Evolutionary conservation across 805 yeast species (phyloP).

Genomic region (Komagataella phaffii): DNA sequence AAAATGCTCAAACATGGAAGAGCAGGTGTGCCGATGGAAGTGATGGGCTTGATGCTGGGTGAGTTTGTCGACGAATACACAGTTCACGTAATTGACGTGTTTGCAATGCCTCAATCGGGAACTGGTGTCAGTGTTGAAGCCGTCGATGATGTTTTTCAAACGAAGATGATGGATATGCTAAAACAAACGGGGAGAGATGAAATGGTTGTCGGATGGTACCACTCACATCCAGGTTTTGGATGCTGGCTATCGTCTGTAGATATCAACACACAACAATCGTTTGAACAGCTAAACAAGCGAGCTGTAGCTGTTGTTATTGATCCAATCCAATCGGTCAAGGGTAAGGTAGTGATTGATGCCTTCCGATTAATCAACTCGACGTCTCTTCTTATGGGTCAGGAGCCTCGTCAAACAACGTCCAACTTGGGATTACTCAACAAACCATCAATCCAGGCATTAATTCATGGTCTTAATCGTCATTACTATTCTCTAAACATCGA

Average conservation of each 20-base stretch:
- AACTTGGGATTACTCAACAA: conserved; percentile 91
- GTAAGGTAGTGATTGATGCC: conserved; percentile 98
- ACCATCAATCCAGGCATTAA: conserved; percentile 92
- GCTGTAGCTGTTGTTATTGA: conserved; percentile 98
- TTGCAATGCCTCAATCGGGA: conserved; percentile 97
- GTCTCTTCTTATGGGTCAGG: conserved; percentile 87
- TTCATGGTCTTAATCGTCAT: conserved; percentile 94
- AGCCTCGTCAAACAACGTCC: conserved; percentile 95
- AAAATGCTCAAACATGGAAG: conserved; percentile 98
- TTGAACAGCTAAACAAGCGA: conserved; percentile 88
- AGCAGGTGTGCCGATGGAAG: conserved; percentile 72
- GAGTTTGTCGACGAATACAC: conserved; percentile 96
- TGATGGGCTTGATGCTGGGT: conserved; percentile 97
- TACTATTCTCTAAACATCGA: conserved; percentile 93
- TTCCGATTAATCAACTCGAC: conserved; percentile 87
- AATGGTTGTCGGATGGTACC: conserved; percentile 99
- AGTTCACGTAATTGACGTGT: conserved; percentile 92
- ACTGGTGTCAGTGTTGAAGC: conserved; percentile 99
- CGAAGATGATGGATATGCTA: conserved; percentile 99
- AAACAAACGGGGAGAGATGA: conserved; percentile 98
- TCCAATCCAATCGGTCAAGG: conserved; percentile 97
- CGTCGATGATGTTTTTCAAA: conserved; percentile 97
- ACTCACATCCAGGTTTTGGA: conserved; percentile 99
- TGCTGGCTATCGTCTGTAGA: conserved; percentile 98
- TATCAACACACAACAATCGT: conserved; percentile 94